Percentiles rank a stretch among this genome's conserved stretches.
Evolutionary conservation across 352 stramenopile species (phyloP).

Genomic region (Pythium vanterpoolii): DNA sequence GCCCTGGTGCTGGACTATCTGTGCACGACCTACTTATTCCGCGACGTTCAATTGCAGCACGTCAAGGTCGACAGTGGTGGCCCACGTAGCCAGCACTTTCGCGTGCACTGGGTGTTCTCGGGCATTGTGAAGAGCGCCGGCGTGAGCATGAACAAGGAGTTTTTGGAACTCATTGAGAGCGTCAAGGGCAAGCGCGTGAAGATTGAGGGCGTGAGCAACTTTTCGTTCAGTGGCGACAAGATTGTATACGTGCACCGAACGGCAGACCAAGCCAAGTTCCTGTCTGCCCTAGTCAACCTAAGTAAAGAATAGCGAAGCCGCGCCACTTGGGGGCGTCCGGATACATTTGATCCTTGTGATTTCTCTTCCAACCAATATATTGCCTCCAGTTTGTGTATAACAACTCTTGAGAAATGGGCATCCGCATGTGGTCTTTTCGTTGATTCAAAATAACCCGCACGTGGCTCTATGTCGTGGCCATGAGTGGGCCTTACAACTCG

Average conservation of each 20-base stretch:
- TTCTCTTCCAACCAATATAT: slow-evolving; percentile 20
- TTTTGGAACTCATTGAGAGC: slow-evolving; percentile 80
- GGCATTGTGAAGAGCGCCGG: slow-evolving; percentile 71
- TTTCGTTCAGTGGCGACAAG: slow-evolving; percentile 85
- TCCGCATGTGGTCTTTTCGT: background rate
- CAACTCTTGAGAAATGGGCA: background rate
- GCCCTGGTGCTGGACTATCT: slow-evolving; percentile 85
- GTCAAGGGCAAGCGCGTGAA: slow-evolving; percentile 74
- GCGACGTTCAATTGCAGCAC: slow-evolving; percentile 70
- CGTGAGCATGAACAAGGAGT: slow-evolving; percentile 88
- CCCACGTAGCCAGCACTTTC: slow-evolving; percentile 81
- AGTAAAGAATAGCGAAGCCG: slow-evolving; percentile 53
- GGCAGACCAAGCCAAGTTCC: slow-evolving; percentile 86
- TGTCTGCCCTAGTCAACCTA: slow-evolving; percentile 74
- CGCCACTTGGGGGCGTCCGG: slow-evolving; percentile 1
- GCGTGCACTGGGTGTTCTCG: slow-evolving; percentile 81
- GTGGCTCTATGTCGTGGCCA: background rate
- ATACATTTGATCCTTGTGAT: slow-evolving; percentile 6
- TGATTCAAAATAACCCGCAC: background rate
- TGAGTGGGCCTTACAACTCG: slow-evolving; percentile 43
- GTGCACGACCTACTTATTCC: slow-evolving; percentile 82
- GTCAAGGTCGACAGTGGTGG: slow-evolving; percentile 81
- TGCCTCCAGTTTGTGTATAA: slow-evolving; percentile 8
- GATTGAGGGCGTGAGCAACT: slow-evolving; percentile 87
- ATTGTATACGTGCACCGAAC: slow-evolving; percentile 88